Percentiles rank a stretch among this genome's conserved stretches.
Evolutionary conservation across 2,329 filamentous ascomycete species (phyloP).

Genomic region (Fusarium udum): DNA sequence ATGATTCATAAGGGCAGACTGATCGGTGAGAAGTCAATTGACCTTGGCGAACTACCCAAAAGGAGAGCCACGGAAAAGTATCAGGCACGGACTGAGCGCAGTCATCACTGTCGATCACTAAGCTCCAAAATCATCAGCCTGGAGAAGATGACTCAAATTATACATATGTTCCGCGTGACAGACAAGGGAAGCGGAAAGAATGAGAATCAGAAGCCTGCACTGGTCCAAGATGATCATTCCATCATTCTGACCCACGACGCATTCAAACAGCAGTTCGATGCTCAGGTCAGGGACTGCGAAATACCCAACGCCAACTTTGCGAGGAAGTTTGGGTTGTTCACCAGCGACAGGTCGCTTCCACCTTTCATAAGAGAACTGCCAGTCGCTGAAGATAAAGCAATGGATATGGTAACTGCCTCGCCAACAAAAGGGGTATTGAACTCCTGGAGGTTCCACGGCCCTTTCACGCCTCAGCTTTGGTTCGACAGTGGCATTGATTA

Average conservation of each 20-base stretch:
- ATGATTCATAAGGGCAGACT: slow-evolving; percentile 44
- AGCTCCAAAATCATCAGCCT: not conserved
- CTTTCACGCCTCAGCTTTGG: slow-evolving; percentile 57
- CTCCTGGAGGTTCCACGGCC: slow-evolving; percentile 51
- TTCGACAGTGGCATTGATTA: slow-evolving; percentile 58
- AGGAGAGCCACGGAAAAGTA: not conserved
- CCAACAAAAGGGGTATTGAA: slow-evolving; percentile 42
- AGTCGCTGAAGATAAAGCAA: slow-evolving; percentile 54
- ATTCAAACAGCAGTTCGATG: slow-evolving; percentile 13
- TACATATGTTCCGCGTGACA: slow-evolving; percentile 9
- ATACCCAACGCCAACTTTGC: slow-evolving; percentile 58
- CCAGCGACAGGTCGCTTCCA: slow-evolving; percentile 46
- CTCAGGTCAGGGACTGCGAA: slow-evolving; percentile 46
- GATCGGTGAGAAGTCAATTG: slow-evolving; percentile 46
- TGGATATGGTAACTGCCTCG: slow-evolving; percentile 47
- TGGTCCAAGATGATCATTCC: not conserved
- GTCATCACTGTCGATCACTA: not conserved
- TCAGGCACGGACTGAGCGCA: not conserved
- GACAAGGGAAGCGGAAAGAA: not conserved
- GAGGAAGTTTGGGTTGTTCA: slow-evolving; percentile 53
- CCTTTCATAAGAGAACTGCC: slow-evolving; percentile 51
- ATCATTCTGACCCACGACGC: slow-evolving; percentile 5
- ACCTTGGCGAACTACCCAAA: slow-evolving; percentile 20
- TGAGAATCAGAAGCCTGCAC: not conserved
- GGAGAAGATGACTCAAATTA: slow-evolving; percentile 10